These are phyloP conservation scores for Aspergillus steynii DNA, from an alignment of 495 filamentous ascomycete genomes.

Conservation along the genomic window DNA sequence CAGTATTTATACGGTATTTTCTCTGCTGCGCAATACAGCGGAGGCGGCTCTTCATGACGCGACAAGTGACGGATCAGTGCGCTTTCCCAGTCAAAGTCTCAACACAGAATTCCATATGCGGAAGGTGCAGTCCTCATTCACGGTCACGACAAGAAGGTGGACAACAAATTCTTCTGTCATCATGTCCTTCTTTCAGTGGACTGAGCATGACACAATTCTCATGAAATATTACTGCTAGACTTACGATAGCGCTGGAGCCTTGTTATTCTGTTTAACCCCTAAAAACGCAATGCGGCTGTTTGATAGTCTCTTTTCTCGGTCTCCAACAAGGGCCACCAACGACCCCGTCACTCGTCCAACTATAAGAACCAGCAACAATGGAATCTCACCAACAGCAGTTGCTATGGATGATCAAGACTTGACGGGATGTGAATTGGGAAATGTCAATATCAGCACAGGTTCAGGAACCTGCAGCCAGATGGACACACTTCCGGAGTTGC, in stretches of 20 bases:
- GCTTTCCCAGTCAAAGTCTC: not conserved
- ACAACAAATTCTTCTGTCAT: not conserved
- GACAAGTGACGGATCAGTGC: not conserved
- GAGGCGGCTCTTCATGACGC: no score
- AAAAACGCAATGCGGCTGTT: slow-evolving; percentile 11
- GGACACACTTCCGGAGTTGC: not conserved
- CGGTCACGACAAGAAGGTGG: not conserved
- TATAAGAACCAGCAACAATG: not conserved
- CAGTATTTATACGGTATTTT: slow-evolving; percentile 4
- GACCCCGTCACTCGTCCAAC: slow-evolving; percentile 7
- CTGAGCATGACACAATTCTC: not conserved
- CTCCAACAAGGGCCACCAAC: slow-evolving; percentile 5
- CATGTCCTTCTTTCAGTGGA: not conserved
- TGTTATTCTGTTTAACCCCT: not conserved
- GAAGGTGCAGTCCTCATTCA: not conserved
- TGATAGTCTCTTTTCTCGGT: slow-evolving; percentile 9
- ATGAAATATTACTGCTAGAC: not conserved
- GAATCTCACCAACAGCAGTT: not conserved
- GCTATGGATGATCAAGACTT: not conserved
- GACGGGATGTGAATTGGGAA: not conserved
- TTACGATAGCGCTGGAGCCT: not conserved
- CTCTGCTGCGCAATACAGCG: not conserved
- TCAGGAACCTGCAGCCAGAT: not conserved
- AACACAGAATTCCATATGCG: not conserved
- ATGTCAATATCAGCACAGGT: not conserved